These are phyloP conservation scores for Pyricularia sp. DNA, from an alignment of 2,329 filamentous ascomycete species.

Conservation along the genomic window DNA sequence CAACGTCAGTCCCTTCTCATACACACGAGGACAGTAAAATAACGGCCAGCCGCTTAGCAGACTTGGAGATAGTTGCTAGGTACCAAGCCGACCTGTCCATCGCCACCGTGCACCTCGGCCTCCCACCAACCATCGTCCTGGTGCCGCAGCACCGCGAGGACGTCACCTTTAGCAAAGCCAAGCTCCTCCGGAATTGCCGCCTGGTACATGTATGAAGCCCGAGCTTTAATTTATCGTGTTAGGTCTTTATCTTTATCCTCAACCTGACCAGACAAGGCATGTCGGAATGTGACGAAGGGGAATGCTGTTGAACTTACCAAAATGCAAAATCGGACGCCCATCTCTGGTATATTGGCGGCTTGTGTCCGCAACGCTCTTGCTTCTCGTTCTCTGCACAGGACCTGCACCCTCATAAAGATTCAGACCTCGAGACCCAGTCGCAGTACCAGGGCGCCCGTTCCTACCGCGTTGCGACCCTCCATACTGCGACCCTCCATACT, in stretches of 20 bases:
- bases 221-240: conserved; percentile 46
- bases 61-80: conserved; percentile 60
- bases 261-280: neutral
- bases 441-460: conserved; percentile 37
- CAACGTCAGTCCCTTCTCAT: neutral
- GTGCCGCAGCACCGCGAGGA: conserved; percentile 76
- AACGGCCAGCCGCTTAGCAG: conserved; percentile 21
- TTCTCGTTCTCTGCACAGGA: conserved; percentile 42
- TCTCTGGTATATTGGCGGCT: conserved; percentile 78
- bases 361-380: conserved; percentile 78
- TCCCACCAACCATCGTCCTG: conserved; percentile 99
- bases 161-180: conserved; percentile 84
- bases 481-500: conserved; percentile 27
- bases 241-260: conserved; percentile 8
- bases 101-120: conserved; percentile 73
- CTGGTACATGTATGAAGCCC: conserved; percentile 88
- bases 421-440: conserved; percentile 39
- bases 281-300: too few species aligned
- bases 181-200: conserved; percentile 94
- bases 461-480: conserved; percentile 36
- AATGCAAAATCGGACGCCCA: conserved; percentile 81
- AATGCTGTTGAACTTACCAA: conserved; percentile 57
- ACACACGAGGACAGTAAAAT: neutral
- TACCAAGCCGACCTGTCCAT: conserved; percentile 50
- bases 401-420: conserved; percentile 45